phyloP scores from a whole-genome alignment of 2,329 filamentous ascomycete genomes.

The Dothideomycetes sp. region DNA sequence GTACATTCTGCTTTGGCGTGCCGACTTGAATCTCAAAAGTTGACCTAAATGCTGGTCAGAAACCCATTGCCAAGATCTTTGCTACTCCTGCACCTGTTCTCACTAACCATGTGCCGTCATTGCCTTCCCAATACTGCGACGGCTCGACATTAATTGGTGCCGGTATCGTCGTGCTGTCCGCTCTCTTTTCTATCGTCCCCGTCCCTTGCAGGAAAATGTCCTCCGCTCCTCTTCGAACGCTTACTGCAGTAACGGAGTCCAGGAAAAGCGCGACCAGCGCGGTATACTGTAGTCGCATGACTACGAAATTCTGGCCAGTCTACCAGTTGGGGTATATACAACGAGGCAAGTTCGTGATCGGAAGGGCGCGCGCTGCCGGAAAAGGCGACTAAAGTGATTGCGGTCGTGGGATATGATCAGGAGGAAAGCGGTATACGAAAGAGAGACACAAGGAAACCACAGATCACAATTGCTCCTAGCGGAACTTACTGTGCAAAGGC shows the following conservation, averaged over 20 bases:
- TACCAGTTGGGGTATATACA: no score
- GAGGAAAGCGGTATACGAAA: no score
- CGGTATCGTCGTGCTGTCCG: slow-evolving; percentile 14
- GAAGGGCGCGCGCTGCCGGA: no score
- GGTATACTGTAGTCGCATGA: slow-evolving; percentile 1
- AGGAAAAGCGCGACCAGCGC: slow-evolving; percentile 6
- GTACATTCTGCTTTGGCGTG: slow-evolving; percentile 20
- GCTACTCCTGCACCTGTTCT: slow-evolving; percentile 1
- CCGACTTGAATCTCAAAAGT: slow-evolving; percentile 25
- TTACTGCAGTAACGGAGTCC: slow-evolving; percentile 3
- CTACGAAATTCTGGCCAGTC: no score
- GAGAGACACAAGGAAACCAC: no score
- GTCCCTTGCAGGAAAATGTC: background rate
- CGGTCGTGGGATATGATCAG: no score
- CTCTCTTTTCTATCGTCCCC: slow-evolving; percentile 3
- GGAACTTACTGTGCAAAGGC: background rate
- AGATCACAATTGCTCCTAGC: no score
- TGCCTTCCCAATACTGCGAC: slow-evolving; percentile 27
- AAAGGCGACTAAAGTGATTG: no score
- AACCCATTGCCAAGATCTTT: background rate
- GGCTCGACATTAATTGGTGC: slow-evolving; percentile 21
- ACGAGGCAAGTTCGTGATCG: background rate
- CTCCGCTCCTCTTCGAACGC: background rate
- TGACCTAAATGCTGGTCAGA: slow-evolving; percentile 23
- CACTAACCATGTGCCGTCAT: slow-evolving; percentile 15